A percentile compares a stretch with the other conserved stretches of the same genome.
These are phyloP conservation scores for Aurinia saxatilis DNA, from an alignment of 345 rosid genomes.

Conservation along the genomic window DNA sequence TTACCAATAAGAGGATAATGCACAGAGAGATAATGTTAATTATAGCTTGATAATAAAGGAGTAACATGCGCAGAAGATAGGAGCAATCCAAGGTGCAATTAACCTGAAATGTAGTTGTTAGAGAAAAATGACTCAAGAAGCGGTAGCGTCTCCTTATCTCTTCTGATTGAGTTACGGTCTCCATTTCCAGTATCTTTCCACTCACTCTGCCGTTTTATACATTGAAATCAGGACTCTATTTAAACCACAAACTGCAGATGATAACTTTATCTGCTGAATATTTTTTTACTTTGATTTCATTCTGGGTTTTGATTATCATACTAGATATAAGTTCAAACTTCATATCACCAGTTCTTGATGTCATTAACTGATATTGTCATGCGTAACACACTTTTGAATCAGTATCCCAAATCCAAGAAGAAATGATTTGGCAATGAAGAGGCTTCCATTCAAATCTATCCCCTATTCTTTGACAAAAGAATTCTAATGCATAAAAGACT, in stretches of 20 bases:
- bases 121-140: slow-evolving; percentile 83
- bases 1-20: slow-evolving; percentile 6
- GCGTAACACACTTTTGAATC: background rate
- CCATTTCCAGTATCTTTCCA: slow-evolving; percentile 82
- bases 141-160: slow-evolving; percentile 82
- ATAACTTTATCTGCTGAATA: background rate
- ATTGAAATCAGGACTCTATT: slow-evolving; percentile 4
- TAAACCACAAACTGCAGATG: background rate
- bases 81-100: background rate
- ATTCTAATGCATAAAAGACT: background rate
- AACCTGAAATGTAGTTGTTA: slow-evolving; percentile 84
- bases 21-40: background rate
- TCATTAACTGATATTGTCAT: background rate
- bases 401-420: background rate
- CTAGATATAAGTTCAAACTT: background rate
- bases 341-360: background rate
- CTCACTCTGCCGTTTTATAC: slow-evolving; percentile 44
- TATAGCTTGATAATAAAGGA: background rate
- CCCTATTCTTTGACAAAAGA: background rate
- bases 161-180: slow-evolving; percentile 78
- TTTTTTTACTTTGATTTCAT: background rate
- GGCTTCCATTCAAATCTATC: background rate
- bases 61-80: background rate
- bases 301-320: background rate
- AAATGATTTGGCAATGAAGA: background rate